phyloP scores from a whole-genome alignment of 1,139 yeast species.

The Hyphopichia pseudoburtonii region DNA sequence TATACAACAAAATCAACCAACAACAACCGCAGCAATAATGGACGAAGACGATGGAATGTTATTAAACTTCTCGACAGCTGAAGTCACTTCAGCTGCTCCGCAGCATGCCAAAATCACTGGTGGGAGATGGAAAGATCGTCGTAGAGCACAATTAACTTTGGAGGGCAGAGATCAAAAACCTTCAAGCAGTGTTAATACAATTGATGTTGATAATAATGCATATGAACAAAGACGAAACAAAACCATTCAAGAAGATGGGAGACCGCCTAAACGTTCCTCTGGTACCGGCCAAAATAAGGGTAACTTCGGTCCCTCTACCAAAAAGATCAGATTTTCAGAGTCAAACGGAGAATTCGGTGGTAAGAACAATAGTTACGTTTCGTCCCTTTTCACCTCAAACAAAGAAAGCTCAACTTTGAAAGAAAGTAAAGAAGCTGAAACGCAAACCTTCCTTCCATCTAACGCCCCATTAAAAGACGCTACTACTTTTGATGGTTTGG shows the following conservation, averaged over 20 bases:
- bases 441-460: constrained; percentile 51
- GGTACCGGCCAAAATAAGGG: background rate
- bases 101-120: constrained; percentile 51
- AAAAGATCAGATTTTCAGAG: constrained; percentile 36
- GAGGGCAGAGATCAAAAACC: constrained; percentile 46
- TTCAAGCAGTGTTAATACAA: constrained; percentile 6
- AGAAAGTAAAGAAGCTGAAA: constrained; percentile 16
- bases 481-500: constrained; percentile 69
- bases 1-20: background rate
- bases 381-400: constrained; percentile 83
- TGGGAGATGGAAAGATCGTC: constrained; percentile 79
- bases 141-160: constrained; percentile 52
- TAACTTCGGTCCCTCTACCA: constrained; percentile 19
- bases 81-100: constrained; percentile 16
- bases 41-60: constrained; percentile 63
- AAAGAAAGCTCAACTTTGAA: constrained; percentile 35
- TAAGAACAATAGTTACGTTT: constrained; percentile 61
- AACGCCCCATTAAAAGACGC: constrained; percentile 82
- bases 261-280: constrained; percentile 4
- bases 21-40: constrained; percentile 10
- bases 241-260: constrained; percentile 5
- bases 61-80: constrained; percentile 57
- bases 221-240: constrained; percentile 3
- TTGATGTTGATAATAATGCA: constrained; percentile 7
- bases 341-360: constrained; percentile 51